These are phyloP conservation scores for Panaeolus cyanescens DNA, from an alignment of 768 basidiomycete genomes.

Conservation along the genomic window DNA sequence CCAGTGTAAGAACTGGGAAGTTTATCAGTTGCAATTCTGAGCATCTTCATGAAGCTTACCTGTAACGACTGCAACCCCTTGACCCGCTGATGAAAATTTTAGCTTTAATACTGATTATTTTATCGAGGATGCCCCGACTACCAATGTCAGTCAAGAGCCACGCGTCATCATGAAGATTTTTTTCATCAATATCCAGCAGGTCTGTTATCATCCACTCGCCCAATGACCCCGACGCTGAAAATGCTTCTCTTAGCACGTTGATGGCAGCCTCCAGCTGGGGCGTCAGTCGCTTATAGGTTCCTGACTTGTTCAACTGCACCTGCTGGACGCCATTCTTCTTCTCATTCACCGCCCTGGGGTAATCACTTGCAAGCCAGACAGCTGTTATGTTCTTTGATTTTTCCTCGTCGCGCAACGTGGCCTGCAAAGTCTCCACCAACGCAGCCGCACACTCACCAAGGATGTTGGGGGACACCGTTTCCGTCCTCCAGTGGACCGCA, in stretches of 20 bases:
- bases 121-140: slow-evolving; percentile 56
- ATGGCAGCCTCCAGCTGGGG: slow-evolving; percentile 48
- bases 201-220: slow-evolving; percentile 44
- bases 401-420: slow-evolving; percentile 29
- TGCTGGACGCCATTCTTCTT: slow-evolving; percentile 9
- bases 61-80: slow-evolving; percentile 45
- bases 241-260: slow-evolving; percentile 42
- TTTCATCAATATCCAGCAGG: slow-evolving; percentile 17
- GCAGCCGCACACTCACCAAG: slow-evolving; percentile 51
- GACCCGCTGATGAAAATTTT: slow-evolving; percentile 52
- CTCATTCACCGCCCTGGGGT: slow-evolving; percentile 34
- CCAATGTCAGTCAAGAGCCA: slow-evolving; percentile 49
- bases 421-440: slow-evolving; percentile 44
- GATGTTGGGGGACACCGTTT: slow-evolving; percentile 42
- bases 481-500: slow-evolving; percentile 61
- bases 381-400: slow-evolving; percentile 33
- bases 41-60: slow-evolving; percentile 31
- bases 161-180: slow-evolving; percentile 13
- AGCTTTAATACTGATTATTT: slow-evolving; percentile 51
- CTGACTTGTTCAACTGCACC: slow-evolving; percentile 29
- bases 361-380: slow-evolving; percentile 62
- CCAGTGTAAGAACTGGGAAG: slow-evolving; percentile 50
- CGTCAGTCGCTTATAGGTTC: slow-evolving; percentile 47
- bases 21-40: slow-evolving; percentile 14
- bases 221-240: slow-evolving; percentile 41